Evolutionary conservation across 768 basidiomycete genomes (phyloP).

Genomic region (Lentinula detonsa): DNA sequence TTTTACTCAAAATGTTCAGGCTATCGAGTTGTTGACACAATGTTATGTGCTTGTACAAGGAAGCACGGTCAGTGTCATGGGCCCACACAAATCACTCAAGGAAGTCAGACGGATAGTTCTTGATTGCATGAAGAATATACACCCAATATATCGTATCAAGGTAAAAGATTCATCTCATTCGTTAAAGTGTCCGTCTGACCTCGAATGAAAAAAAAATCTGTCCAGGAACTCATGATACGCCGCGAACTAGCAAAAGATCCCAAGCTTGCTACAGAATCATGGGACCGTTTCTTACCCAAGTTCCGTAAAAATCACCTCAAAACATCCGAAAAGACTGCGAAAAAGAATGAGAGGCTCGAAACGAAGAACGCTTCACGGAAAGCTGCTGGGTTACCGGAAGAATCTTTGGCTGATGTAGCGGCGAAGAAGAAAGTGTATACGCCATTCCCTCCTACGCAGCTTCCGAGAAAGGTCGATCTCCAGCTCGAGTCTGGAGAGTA

Average conservation of each 20-base stretch:
- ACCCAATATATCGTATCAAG: conserved; percentile 99
- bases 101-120: conserved; percentile 95
- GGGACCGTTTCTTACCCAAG: conserved; percentile 96
- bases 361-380: conserved; percentile 58
- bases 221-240: conserved; percentile 94
- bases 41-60: conserved; percentile 99
- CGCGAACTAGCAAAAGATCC: conserved; percentile 98
- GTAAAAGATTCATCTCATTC: conserved; percentile 25
- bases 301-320: conserved; percentile 92
- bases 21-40: conserved; percentile 92
- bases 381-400: conserved; percentile 57
- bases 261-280: conserved; percentile 86
- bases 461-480: conserved; percentile 92
- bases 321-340: conserved; percentile 89
- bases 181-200: no score
- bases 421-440: conserved; percentile 95
- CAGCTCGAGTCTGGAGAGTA: conserved; percentile 97
- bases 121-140: conserved; percentile 99
- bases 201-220: neutral
- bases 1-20: conserved; percentile 38
- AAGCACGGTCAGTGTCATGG: conserved; percentile 97
- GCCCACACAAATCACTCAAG: conserved; percentile 89
- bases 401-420: conserved; percentile 38
- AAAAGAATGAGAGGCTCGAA: conserved; percentile 72
- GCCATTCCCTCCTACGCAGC: conserved; percentile 96